Evolutionary conservation across 495 filamentous ascomycete species (phyloP).

Genomic region (Xylaria cubensis): DNA sequence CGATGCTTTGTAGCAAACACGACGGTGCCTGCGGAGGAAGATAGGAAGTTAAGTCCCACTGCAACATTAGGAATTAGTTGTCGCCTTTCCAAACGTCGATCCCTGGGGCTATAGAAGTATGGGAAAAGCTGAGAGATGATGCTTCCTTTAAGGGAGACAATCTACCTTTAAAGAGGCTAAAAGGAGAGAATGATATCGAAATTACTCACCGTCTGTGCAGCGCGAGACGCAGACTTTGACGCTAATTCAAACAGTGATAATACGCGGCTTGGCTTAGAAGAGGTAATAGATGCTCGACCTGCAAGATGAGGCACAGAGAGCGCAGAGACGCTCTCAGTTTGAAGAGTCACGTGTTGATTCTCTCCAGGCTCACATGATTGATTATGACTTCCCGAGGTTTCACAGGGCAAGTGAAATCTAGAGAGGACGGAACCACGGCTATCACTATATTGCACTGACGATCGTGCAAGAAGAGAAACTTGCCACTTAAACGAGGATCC

Average conservation of each 20-base stretch:
- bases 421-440: constrained; percentile 39
- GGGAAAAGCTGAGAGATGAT: not conserved
- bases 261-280: constrained; percentile 33
- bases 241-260: constrained; percentile 66
- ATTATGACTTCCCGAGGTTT: constrained; percentile 1
- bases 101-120: not conserved
- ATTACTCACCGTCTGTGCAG: constrained; percentile 25
- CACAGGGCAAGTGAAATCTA: constrained; percentile 31
- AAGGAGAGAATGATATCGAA: not conserved
- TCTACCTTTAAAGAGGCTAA: not conserved
- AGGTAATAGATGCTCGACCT: not conserved
- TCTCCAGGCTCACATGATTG: not conserved
- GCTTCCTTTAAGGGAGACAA: not conserved
- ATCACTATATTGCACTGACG: constrained; percentile 42
- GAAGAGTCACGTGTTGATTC: constrained; percentile 9
- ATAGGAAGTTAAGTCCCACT: constrained; percentile 48
- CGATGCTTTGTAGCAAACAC: constrained; percentile 50
- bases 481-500: constrained; percentile 18
- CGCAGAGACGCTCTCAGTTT: constrained; percentile 34
- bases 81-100: not conserved
- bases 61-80: not conserved
- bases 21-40: constrained; percentile 55
- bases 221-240: constrained; percentile 50
- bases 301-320: constrained; percentile 21
- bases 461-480: constrained; percentile 30